phyloP scores from a whole-genome alignment of 1,284 basidiomycete genomes.

The Neonothopanus nambi region DNA sequence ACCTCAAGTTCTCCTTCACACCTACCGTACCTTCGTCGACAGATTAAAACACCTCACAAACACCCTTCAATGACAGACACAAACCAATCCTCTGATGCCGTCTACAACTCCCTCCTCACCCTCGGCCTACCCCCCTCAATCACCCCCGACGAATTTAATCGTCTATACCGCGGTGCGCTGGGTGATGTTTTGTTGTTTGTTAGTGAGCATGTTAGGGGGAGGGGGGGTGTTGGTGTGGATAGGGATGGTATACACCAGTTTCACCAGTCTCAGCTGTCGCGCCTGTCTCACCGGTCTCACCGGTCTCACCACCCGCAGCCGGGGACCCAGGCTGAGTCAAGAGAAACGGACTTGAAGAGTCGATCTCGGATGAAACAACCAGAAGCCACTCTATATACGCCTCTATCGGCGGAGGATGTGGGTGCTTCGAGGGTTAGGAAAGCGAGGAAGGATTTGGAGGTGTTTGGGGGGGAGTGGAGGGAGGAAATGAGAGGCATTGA shows the following conservation, averaged over 20 bases:
- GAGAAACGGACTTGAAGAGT: too few species aligned
- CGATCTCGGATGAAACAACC: slow-evolving; percentile 21
- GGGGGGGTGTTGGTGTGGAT: slow-evolving; percentile 19
- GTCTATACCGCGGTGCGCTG: slow-evolving; percentile 24
- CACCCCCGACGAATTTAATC: slow-evolving; percentile 23
- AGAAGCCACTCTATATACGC: slow-evolving; percentile 8
- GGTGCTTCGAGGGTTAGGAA: slow-evolving; percentile 14
- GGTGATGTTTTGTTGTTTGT: slow-evolving; percentile 24
- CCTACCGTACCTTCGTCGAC: too few species aligned
- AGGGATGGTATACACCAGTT: slow-evolving; percentile 7
- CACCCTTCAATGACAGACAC: too few species aligned
- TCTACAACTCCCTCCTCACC: slow-evolving; percentile 8
- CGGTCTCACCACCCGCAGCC: too few species aligned
- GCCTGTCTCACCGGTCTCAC: too few species aligned
- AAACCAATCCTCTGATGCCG: too few species aligned
- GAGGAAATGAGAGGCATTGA: slow-evolving; percentile 14
- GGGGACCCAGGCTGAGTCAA: too few species aligned
- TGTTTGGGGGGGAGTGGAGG: slow-evolving; percentile 15
- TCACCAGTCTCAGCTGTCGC: not conserved
- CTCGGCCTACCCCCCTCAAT: slow-evolving; percentile 23
- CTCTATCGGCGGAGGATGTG: slow-evolving; percentile 18
- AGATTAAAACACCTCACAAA: too few species aligned
- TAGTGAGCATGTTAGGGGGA: slow-evolving; percentile 25
- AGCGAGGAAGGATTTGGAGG: slow-evolving; percentile 17
- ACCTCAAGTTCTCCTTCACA: too few species aligned